A percentile compares a stretch with the other conserved stretches of the same genome.
These are phyloP conservation scores for Lippia alba DNA, from an alignment of 305 asterid species.

Conservation along the genomic window DNA sequence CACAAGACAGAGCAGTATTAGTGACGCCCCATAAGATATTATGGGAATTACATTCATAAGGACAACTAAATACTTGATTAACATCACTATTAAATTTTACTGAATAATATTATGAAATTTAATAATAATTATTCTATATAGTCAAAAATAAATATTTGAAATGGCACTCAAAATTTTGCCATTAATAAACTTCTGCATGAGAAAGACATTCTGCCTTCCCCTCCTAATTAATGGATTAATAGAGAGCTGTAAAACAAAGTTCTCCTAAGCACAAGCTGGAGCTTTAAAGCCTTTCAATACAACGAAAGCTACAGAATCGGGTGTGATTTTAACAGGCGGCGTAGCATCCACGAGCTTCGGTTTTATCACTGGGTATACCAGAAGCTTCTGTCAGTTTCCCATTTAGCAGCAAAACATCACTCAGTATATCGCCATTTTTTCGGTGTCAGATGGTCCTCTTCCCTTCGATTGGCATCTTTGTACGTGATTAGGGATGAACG, in stretches of 20 bases:
- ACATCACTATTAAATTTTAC: neutral
- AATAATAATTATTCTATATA: too few relatives aligned
- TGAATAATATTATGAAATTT: neutral
- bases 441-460: constrained; percentile 80
- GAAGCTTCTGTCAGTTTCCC: constrained; percentile 55
- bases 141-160: neutral
- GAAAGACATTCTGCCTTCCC: neutral
- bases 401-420: constrained; percentile 67
- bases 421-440: constrained; percentile 64
- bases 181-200: neutral
- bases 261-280: constrained; percentile 62
- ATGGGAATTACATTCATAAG: too few relatives aligned
- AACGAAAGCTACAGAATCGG: constrained; percentile 63
- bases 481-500: constrained; percentile 81
- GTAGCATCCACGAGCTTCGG: constrained; percentile 54
- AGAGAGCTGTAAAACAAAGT: neutral
- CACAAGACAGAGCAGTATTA: too few relatives aligned
- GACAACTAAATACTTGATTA: neutral
- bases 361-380: constrained; percentile 61
- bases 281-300: constrained; percentile 58
- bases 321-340: constrained; percentile 49
- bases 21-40: too few relatives aligned
- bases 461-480: constrained; percentile 40
- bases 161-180: neutral
- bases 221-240: neutral